Evolutionary conservation across 352 stramenopile species (phyloP), one percentile per base, ranked within the genome.

Genomic region (Salisapilia sapeloensis): DNA sequence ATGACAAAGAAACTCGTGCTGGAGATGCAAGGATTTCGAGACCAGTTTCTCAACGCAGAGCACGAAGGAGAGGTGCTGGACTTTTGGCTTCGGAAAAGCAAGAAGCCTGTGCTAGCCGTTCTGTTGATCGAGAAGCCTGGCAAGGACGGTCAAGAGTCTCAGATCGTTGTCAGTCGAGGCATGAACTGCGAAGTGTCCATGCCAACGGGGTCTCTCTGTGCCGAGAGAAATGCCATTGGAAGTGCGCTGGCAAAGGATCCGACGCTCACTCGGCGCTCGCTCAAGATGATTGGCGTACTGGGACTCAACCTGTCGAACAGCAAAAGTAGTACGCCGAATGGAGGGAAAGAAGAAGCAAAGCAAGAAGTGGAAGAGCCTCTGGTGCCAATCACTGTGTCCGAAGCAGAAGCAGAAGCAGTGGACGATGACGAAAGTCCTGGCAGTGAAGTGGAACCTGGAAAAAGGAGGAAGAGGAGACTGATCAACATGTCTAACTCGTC

Each of bases 111-210:
- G 29, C 64, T 99, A 27, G 91, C 94, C 0, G 91, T 99, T 22
- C 57, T 99, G 40, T 50, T 98, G 6, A 90, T 98, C 23, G 72
- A 97, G 44, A 93, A 86, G 39, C 28, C 49, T 24, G 55, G 74
- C 27, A 48, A 54, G 2, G 37, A 53, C 5, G 52, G 50, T 4
- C 55, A 56, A n/a, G 46, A 58, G 19, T 65, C 77, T 40, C 53
- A 38, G 4, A 45, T 83, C 6, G 50, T 84, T 17, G 57, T 96
- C 27, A 94, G 97, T 41, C 75, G 93, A 37, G 95, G 94, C 21
- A 98, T 96, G 50, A 99, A 99, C 62, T 97, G 97, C 65, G 95
- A 99, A 56, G 93, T 98, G 22, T 94, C 72, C 15, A 96, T 96
- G 87, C 84, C 84, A n/a, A 96, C 84, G 18, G 78, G 92, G 2